These are phyloP conservation scores for Cladosporium sp. DNA, from an alignment of 2,329 filamentous ascomycete species.

Conservation along the genomic window DNA sequence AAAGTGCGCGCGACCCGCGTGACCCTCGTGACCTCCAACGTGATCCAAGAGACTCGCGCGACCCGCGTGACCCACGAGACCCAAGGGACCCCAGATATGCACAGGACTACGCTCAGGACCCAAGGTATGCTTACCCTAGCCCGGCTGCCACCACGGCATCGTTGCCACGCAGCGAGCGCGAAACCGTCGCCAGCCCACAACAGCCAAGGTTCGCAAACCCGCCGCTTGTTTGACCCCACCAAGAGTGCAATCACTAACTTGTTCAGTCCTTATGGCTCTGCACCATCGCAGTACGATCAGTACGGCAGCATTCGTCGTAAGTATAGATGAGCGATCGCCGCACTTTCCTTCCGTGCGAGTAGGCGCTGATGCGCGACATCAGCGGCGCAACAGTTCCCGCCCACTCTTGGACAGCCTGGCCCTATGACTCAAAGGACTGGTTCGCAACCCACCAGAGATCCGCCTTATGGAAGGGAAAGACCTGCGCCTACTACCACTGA, in stretches of 20 bases:
- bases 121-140: conserved; percentile 40
- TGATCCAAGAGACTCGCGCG: conserved; percentile 12
- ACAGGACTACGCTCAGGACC: conserved; percentile 35
- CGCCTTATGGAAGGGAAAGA: conserved; percentile 6
- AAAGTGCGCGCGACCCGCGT: conserved; percentile 26
- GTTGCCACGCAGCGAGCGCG: conserved; percentile 30
- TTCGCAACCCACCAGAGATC: background rate
- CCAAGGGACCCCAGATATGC: conserved; percentile 30
- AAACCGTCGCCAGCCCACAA: conserved; percentile 30
- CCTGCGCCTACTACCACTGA: conserved; percentile 15
- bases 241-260: conserved; percentile 28
- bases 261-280: conserved; percentile 33
- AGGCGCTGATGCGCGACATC: conserved; percentile 19
- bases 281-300: conserved; percentile 34
- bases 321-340: conserved; percentile 29
- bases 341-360: conserved; percentile 7
- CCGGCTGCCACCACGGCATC: conserved; percentile 38
- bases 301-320: conserved; percentile 37
- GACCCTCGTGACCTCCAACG: conserved; percentile 10
- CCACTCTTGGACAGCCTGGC: conserved; percentile 12
- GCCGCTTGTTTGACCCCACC: conserved; percentile 7
- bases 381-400: conserved; percentile 12
- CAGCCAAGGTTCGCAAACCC: conserved; percentile 36
- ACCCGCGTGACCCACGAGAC: conserved; percentile 18
- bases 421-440: conserved; percentile 10